Conservation (phyloP, 805 yeast species). For the Ogataea thermomethanolica region DNA sequence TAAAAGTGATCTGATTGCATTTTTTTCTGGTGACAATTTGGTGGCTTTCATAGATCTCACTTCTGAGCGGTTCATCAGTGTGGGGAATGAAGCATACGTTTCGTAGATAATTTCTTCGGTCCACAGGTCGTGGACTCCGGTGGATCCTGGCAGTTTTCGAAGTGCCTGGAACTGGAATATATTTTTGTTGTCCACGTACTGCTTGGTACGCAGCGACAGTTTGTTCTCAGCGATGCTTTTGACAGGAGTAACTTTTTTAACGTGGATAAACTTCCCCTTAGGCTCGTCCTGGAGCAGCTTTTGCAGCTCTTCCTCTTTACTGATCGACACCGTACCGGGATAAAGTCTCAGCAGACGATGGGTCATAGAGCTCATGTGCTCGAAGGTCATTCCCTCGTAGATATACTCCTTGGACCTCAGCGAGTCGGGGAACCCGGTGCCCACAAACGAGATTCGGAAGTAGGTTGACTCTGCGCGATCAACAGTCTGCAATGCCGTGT, state of each 20-base stretch:
- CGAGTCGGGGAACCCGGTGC: conserved; percentile 78
- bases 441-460: conserved; percentile 76
- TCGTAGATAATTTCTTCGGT: conserved; percentile 82
- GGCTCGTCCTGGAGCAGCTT: conserved; percentile 47
- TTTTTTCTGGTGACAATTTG: conserved; percentile 78
- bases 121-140: conserved; percentile 74
- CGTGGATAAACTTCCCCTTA: conserved; percentile 71
- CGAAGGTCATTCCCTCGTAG: conserved; percentile 84
- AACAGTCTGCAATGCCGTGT: conserved; percentile 58
- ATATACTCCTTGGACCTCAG: conserved; percentile 74
- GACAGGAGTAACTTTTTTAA: conserved; percentile 69
- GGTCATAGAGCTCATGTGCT: conserved; percentile 79
- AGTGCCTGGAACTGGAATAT: conserved; percentile 65
- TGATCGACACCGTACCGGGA: conserved; percentile 76
- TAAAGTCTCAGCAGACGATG: conserved; percentile 69
- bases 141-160: conserved; percentile 69
- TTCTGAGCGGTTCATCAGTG: conserved; percentile 81
- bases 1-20: conserved; percentile 66
- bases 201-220: conserved; percentile 59
- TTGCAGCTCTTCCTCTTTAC: conserved; percentile 52
- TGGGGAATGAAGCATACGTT: conserved; percentile 76
- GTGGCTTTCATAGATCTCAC: conserved; percentile 46
- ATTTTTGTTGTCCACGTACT: conserved; percentile 72
- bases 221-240: conserved; percentile 40
- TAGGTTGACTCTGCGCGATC: conserved; percentile 75